phyloP scores from a whole-genome alignment of 1,284 basidiomycete species.

The Ganoderma sinense region DNA sequence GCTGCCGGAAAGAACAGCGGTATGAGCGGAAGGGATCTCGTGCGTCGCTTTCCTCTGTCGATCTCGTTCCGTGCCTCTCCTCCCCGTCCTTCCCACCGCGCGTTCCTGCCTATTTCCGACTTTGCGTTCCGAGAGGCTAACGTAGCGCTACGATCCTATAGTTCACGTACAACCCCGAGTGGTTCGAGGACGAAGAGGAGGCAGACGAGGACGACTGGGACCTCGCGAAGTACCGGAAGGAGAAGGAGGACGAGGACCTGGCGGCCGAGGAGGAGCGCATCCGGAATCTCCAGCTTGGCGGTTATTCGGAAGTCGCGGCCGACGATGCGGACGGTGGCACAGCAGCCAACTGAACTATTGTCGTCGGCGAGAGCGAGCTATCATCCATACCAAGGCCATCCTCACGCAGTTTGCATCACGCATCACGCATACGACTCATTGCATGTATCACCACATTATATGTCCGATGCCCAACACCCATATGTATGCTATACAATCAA shows the following conservation, averaged over 20 bases:
- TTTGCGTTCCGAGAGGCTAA: neutral
- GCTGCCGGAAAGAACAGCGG: constrained; percentile 93
- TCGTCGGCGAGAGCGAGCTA: too few relatives aligned
- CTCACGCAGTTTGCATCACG: constrained; percentile 15
- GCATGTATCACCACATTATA: constrained; percentile 26
- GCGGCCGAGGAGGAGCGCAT: constrained; percentile 51
- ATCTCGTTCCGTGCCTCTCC: neutral
- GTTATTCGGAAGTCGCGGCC: constrained; percentile 21
- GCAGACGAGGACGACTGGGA: constrained; percentile 82
- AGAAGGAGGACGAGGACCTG: constrained; percentile 68
- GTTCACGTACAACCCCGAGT: constrained; percentile 97
- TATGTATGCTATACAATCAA: constrained; percentile 26
- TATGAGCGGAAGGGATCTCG: constrained; percentile 96
- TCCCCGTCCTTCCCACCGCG: constrained; percentile 16
- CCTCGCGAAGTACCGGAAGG: constrained; percentile 65
- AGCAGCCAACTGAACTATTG: constrained; percentile 4
- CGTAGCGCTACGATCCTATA: constrained; percentile 36
- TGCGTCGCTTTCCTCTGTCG: constrained; percentile 46
- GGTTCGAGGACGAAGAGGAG: constrained; percentile 90
- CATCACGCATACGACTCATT: constrained; percentile 8
- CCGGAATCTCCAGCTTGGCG: constrained; percentile 37
- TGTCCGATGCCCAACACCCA: constrained; percentile 26
- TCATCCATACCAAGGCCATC: neutral
- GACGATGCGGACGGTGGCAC: constrained; percentile 32
- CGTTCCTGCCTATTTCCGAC: constrained; percentile 1